phyloP scores from a whole-genome alignment of 805 yeast genomes.

The Metschnikowia kofuensis region DNA sequence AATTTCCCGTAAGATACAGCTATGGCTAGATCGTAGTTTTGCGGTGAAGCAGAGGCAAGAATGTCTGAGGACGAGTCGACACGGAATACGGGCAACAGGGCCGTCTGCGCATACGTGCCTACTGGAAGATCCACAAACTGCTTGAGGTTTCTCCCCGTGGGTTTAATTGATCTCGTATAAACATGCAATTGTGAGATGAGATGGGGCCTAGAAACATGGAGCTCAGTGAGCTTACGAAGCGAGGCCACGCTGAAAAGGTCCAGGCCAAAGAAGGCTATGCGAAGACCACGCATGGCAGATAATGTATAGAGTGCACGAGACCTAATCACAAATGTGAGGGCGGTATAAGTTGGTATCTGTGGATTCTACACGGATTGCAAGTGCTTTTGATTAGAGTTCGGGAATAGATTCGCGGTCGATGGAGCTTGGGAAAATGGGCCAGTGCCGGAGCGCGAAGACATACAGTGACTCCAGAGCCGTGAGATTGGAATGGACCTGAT shows the following conservation, averaged over 20 bases:
- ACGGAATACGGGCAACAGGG: conserved; percentile 38
- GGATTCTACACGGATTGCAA: no score
- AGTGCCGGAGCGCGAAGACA: no score
- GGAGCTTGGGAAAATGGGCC: no score
- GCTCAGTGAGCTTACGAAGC: conserved; percentile 37
- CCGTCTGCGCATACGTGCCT: conserved; percentile 34
- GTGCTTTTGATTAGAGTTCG: no score
- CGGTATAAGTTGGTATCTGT: no score
- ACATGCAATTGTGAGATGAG: conserved; percentile 48
- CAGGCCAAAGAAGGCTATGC: conserved; percentile 73
- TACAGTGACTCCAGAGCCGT: no score
- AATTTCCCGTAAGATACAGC: conserved; percentile 90
- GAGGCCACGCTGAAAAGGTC: conserved; percentile 66
- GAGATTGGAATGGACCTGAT: no score
- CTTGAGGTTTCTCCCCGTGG: conserved; percentile 56
- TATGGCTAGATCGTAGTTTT: conserved; percentile 60
- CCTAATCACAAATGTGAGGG: no score
- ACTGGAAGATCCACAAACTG: conserved; percentile 52
- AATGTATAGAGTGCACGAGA: no score
- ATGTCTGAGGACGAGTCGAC: conserved; percentile 45
- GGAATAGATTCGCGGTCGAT: no score
- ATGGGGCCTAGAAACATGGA: conserved; percentile 11
- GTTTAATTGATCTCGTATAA: conserved; percentile 61
- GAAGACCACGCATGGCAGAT: conserved; percentile 4
- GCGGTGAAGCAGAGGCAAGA: conserved; percentile 8